Conservation (phyloP, 805 yeast genomes). For the Sugiyamaella americana region DNA sequence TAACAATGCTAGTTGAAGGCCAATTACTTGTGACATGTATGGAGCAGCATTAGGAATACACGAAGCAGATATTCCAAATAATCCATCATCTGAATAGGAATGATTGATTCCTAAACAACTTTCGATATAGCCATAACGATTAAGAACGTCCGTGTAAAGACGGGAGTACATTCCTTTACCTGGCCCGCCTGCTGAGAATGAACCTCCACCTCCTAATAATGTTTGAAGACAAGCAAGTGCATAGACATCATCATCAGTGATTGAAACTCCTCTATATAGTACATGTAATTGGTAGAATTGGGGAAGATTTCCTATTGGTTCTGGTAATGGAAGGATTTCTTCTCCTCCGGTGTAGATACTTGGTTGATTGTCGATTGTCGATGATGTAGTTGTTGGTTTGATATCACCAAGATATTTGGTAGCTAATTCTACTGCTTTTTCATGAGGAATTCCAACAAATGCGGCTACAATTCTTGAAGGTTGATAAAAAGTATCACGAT, state of each 20-base stretch:
- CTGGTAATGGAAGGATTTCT: slow-evolving; percentile 16
- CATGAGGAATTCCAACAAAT: slow-evolving; percentile 77
- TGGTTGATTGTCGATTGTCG: slow-evolving; percentile 18
- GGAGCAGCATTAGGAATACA: slow-evolving; percentile 84
- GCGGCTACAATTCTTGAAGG: slow-evolving; percentile 84
- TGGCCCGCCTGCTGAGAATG: slow-evolving; percentile 98
- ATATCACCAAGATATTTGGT: slow-evolving; percentile 60
- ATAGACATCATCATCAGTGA: slow-evolving; percentile 78
- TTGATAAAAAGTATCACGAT: slow-evolving; percentile 58
- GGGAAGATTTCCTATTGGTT: slow-evolving; percentile 19
- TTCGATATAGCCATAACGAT: slow-evolving; percentile 87
- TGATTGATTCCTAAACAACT: slow-evolving; percentile 84
- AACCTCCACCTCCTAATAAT: slow-evolving; percentile 92
- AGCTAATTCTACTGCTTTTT: slow-evolving; percentile 58
- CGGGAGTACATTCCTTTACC: slow-evolving; percentile 98
- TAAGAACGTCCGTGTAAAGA: slow-evolving; percentile 82
- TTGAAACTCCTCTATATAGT: slow-evolving; percentile 82
- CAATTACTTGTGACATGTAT: slow-evolving; percentile 72
- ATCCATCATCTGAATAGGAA: slow-evolving; percentile 82
- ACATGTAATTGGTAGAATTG: slow-evolving; percentile 76
- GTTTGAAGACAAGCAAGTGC: slow-evolving; percentile 88
- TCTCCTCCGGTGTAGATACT: slow-evolving; percentile 26
- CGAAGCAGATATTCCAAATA: slow-evolving; percentile 82
- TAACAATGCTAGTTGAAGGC: slow-evolving; percentile 50
- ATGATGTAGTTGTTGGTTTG: slow-evolving; percentile 27